phyloP scores from a whole-genome alignment of 257 asterid genomes.

The Cinchona pubescens region DNA sequence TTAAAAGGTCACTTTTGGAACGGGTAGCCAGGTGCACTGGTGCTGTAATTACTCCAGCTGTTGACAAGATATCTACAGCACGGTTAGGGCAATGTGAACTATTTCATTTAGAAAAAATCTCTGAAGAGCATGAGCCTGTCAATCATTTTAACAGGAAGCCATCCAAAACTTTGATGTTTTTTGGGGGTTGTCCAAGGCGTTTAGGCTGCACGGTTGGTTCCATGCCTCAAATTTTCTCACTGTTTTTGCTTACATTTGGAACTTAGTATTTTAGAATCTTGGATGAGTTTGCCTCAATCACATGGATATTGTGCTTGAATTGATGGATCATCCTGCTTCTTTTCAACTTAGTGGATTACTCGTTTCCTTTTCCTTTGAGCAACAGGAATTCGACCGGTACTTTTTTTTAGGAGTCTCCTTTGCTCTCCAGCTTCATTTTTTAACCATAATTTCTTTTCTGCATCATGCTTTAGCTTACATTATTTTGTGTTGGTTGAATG shows the following conservation, averaged over 20 bases:
- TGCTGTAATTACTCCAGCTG: constrained; percentile 74
- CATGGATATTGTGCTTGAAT: not conserved
- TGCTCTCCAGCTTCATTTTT: not conserved
- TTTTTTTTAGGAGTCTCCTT: not conserved
- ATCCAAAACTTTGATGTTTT: constrained; percentile 82
- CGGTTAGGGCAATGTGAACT: constrained; percentile 87
- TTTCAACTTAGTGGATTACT: not conserved
- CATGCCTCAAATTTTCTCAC: constrained; percentile 10
- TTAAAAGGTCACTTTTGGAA: constrained; percentile 74
- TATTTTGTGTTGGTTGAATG: not conserved
- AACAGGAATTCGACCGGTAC: not conserved
- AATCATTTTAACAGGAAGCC: constrained; percentile 77
- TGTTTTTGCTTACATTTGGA: not conserved
- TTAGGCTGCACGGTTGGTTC: constrained; percentile 89
- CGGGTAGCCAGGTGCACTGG: constrained; percentile 88
- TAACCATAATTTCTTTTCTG: not conserved
- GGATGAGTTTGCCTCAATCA: not conserved
- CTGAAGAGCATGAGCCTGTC: constrained; percentile 64
- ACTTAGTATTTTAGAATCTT: not conserved
- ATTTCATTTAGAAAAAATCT: constrained; percentile 71
- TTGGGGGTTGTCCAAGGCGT: constrained; percentile 95
- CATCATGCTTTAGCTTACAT: not conserved
- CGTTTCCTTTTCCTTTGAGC: not conserved
- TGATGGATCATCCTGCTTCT: not conserved
- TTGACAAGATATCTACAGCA: constrained; percentile 63